These are phyloP conservation scores for Ogataea neopini DNA, from an alignment of 805 yeast species.

Conservation along the genomic window DNA sequence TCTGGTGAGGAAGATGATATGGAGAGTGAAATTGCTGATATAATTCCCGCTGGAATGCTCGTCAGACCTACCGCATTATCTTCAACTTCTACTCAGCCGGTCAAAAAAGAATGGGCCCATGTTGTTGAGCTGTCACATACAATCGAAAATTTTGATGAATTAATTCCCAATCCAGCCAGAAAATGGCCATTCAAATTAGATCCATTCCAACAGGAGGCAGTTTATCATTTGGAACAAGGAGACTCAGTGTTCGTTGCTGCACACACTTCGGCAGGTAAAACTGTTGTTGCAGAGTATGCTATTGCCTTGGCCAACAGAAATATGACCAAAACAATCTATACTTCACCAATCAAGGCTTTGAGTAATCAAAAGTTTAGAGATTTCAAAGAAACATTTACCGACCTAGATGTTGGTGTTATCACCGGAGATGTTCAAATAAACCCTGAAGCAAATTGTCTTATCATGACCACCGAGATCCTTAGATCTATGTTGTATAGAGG, in stretches of 20 bases:
- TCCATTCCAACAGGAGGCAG: slow-evolving; percentile 95
- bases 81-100: slow-evolving; percentile 10
- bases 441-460: slow-evolving; percentile 92
- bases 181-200: slow-evolving; percentile 95
- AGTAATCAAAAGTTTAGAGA: slow-evolving; percentile 24
- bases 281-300: slow-evolving; percentile 97
- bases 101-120: slow-evolving; percentile 84
- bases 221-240: slow-evolving; percentile 94
- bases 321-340: slow-evolving; percentile 95
- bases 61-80: slow-evolving; percentile 26
- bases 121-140: slow-evolving; percentile 83
- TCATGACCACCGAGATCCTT: slow-evolving; percentile 96
- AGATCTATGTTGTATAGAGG: slow-evolving; percentile 96
- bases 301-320: slow-evolving; percentile 95
- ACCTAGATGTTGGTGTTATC: slow-evolving; percentile 85
- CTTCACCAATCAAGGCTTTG: slow-evolving; percentile 62
- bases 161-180: slow-evolving; percentile 92
- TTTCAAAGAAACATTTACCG: slow-evolving; percentile 33
- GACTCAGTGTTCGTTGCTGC: slow-evolving; percentile 99
- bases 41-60: slow-evolving; percentile 30
- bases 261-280: slow-evolving; percentile 97
- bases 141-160: slow-evolving; percentile 79
- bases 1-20: slow-evolving; percentile 12
- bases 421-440: slow-evolving; percentile 98
- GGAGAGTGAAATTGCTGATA: slow-evolving; percentile 31